Conservation (phyloP, 2,329 filamentous ascomycete species). For the Neocucurbitaria cava region DNA sequence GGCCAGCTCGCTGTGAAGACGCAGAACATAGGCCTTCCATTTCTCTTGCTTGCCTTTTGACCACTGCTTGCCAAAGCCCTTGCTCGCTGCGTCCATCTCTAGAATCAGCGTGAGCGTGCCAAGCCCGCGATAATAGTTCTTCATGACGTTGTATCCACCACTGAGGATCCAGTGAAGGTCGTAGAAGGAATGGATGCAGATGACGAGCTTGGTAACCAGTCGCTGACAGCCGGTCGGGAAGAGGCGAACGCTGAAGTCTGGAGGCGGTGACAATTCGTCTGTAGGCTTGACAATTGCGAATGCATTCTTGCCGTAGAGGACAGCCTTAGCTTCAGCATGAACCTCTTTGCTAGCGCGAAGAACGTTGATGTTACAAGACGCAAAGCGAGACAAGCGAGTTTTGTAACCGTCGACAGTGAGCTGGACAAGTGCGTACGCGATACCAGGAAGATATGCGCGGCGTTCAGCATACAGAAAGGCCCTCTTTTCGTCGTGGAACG, state of each 20-base stretch:
- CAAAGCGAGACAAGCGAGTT: conserved; percentile 20
- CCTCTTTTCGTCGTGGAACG: conserved; percentile 16
- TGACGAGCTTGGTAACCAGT: conserved; percentile 25
- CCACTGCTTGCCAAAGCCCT: conserved; percentile 23
- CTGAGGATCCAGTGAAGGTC: conserved; percentile 27
- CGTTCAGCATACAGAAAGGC: conserved; percentile 25
- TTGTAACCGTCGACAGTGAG: conserved; percentile 21
- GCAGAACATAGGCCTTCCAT: conserved; percentile 26
- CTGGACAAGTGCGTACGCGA: conserved; percentile 28
- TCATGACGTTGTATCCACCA: conserved; percentile 24
- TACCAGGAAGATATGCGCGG: conserved; percentile 31
- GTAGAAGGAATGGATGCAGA: conserved; percentile 31
- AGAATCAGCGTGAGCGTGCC: conserved; percentile 26
- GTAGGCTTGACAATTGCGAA: conserved; percentile 41
- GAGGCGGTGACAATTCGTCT: conserved; percentile 23
- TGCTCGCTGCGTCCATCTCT: conserved; percentile 22
- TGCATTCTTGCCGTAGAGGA: conserved; percentile 51
- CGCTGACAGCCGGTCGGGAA: conserved; percentile 28
- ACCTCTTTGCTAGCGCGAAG: conserved; percentile 48
- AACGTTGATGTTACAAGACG: conserved; percentile 31
- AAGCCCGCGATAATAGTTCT: conserved; percentile 30
- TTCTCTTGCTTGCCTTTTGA: conserved; percentile 20
- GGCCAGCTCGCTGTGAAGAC: conserved; percentile 16
- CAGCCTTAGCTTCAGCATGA: conserved; percentile 49
- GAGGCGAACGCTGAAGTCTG: conserved; percentile 29